Base-by-base conservation (phyloP, 331 rosid species). In the Phaseolus coccineus region DNA sequence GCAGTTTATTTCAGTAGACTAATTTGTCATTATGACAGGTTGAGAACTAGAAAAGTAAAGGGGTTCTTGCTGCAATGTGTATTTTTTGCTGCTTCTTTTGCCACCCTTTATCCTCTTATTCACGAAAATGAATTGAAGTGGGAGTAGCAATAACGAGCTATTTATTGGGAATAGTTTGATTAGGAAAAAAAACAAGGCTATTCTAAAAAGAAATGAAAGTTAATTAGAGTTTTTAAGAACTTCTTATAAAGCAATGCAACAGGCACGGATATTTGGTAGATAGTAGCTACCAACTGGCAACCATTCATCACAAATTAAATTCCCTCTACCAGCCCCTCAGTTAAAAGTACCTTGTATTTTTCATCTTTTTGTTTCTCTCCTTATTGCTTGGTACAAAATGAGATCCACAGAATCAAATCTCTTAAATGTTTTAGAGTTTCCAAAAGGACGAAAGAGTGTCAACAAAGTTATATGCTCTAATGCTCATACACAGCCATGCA, bases 261-360 rank as follows among this genome's bases (percentile, higher is more conserved):
- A 57, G 69, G 63, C 46, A 74, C 63, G 50, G 27, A 57, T 47
- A 71, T 63, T 63, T 9, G 58, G 76, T 76, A 48, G 57, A n/a
- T 28, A 53, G 56, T 22, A 76, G 69, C 85, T 71, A 71, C 85
- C 74, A 64, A 57, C 82, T 64, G 83, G 25, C 79, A 76, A 76
- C 65, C 85, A 80, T 80, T 76, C n/a, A 84, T 80, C 73, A 51
- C 4, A 56, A 37, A 80, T 76, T 80, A 31, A 84, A 71, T 64
- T 53, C 37, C 61, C 67, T 48, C 59, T 22, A 50, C 80, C 66
- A 37, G n/a, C 51, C 48, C 42, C 76, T 52, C 42, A 2, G 28
- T 31, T 15, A 59, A 39, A 16, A 74, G 27, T 30, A 53, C 50
- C 1, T 66, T 66, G 33, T 52, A 15, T 51, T 64, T 33, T 33